Evolutionary conservation across 2,329 filamentous ascomycete genomes (phyloP), one percentile per base, ranked within the genome.

Genomic region (Diplodia mutila): DNA sequence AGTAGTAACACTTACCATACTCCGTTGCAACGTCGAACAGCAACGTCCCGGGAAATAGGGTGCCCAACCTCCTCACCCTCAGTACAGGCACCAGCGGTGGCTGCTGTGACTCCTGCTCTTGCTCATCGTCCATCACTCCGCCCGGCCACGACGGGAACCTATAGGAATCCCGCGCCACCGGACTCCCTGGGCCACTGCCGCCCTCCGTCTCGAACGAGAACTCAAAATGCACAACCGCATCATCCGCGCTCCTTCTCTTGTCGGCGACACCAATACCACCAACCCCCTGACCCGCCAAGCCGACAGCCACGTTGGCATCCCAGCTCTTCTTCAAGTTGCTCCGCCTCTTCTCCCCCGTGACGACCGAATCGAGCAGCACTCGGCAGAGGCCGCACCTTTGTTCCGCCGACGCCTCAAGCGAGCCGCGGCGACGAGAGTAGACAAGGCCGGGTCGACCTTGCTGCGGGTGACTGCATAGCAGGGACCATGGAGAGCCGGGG

Each of bases 21-120:
- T 68, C 67, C 4, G 51, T 61, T 5, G 67, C 51, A 23, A 68
- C 53, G 18, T 59, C 29, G 25, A 68, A 65, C 39, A 51, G 39
- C 53, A 68, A 42, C 6, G 59, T 65, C 8, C 67, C 61, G 6
- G 51, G 27, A n/a, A 68, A 68, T 9, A 68, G 21, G 23, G 63
- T 68, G 1, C 52, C 59, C 16, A 48, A 37, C 32, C 42, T 32
- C 16, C 39, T 39, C 9, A 67, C 59, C 9, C 66, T 64, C 25
- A 67, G 27, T 3, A 46, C 49, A 18, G 59, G 59, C 42, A 51
- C 23, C 46, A 63, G 32, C 2, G 23, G 23, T 32, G 53, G 27
- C 53, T n/a, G 25, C 32, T 34, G 34, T 12, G 53, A 32, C 18
- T 5, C 21, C 53, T n/a, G 9, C 18, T 21, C 49, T 18, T 37